Base-by-base conservation (phyloP, 2,329 filamentous ascomycete genomes). In the Venturia pyrina region DNA sequence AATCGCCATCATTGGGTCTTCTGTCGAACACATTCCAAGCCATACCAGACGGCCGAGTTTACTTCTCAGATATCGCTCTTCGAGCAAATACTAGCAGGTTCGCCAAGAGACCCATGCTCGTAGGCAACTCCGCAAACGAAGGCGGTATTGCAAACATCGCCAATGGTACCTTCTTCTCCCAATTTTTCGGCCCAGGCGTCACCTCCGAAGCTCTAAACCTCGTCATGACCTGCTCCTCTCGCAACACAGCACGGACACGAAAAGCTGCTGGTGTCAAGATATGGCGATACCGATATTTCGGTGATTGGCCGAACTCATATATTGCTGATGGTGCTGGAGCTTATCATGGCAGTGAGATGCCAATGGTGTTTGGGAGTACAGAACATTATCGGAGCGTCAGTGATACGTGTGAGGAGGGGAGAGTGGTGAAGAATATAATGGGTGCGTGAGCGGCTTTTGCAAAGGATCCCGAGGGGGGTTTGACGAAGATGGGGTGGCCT, bases 151-250 rank as follows among this genome's bases (percentile, higher is more conserved):
- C 19, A 5, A 53, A 53, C 19, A 72, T 72, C 19, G 65, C n/a
- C 68, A 71, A 1, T 69, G 76, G 75, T 0, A 73, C 73, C 0
- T 65, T 71, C 62, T 56, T 68, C 21, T 65, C 69, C 1, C 46
- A 48, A 1, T 70, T 71, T 17, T 69, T 74, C 46, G 53, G 40
- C 0, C n/a, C n/a, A 21, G 24, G 28, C 4, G 28, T 62, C 17
- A 61, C n/a, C 6, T 19, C 19, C 8, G 46, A 5, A 17, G 48
- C 43, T 7, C 44, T 64, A 5, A 64, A 43, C 34, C 64, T 68
- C 3, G 70, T 70, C 15, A 69, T 74, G 40, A 73, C 72, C 7
- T 65, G 64, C 34, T 34, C 59, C 5, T 21, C 64, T 24, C 21
- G 19, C 11, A 64, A n/a, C 10, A 40, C 56, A n/a, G 64, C 64